A percentile compares a stretch with the other conserved stretches of the same genome.
These are phyloP conservation scores for Agaricales sp. DNA, from an alignment of 1,284 basidiomycete genomes.

Conservation along the genomic window DNA sequence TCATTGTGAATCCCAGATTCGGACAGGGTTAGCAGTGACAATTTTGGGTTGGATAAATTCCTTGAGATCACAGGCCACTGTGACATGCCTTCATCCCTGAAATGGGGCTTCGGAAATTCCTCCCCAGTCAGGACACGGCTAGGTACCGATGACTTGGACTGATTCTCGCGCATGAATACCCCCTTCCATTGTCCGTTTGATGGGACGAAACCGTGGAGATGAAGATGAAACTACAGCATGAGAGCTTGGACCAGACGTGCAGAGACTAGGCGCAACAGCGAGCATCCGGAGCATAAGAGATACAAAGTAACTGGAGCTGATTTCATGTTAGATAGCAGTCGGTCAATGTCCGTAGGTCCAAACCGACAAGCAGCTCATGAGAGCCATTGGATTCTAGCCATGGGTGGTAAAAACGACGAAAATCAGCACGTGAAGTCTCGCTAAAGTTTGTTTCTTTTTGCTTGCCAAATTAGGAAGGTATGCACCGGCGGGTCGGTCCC, in stretches of 20 bases:
- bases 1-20: constrained; percentile 12
- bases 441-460: background rate
- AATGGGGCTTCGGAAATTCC: background rate
- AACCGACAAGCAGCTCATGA: no score
- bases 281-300: background rate
- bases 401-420: background rate
- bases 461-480: background rate
- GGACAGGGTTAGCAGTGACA: background rate
- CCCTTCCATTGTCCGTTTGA: background rate
- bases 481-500: background rate
- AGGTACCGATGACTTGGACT: background rate
- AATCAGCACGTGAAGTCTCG: background rate
- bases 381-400: background rate
- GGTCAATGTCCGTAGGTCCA: background rate
- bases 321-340: constrained; percentile 2
- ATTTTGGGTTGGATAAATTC: background rate
- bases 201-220: background rate
- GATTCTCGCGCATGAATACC: no score
- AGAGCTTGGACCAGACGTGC: background rate
- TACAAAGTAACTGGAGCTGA: background rate
- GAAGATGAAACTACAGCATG: background rate
- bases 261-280: background rate
- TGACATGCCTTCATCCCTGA: background rate
- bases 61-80: background rate
- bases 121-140: background rate